phyloP scores from a whole-genome alignment of 1,284 basidiomycete species.

The Moesziomyces sp. region DNA sequence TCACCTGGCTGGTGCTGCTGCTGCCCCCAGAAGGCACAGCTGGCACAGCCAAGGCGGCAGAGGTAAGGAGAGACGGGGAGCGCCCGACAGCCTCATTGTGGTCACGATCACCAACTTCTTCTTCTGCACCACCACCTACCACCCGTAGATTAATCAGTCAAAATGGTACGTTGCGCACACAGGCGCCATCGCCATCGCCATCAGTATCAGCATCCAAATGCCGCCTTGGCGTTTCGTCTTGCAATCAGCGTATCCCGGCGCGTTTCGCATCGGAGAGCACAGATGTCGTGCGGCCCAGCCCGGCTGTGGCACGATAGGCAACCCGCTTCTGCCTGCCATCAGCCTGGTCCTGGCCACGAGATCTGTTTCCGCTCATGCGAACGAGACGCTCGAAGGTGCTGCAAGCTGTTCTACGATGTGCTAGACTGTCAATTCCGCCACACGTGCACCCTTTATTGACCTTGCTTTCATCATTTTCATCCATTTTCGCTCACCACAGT shows the following conservation, averaged over 20 bases:
- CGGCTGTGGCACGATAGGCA: background rate
- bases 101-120: constrained; percentile 11
- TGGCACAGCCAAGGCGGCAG: background rate
- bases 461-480: background rate
- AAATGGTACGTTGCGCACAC: constrained; percentile 33
- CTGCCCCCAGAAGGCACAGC: background rate
- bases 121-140: constrained; percentile 30
- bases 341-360: background rate
- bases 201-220: background rate
- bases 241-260: background rate
- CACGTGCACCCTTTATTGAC: background rate
- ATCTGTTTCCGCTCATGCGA: too few relatives aligned
- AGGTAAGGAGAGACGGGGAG: background rate
- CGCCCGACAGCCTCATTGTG: constrained; percentile 8
- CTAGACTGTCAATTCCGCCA: background rate
- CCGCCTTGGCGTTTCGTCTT: background rate
- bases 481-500: constrained; percentile 9
- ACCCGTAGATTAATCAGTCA: constrained; percentile 44
- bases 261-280: background rate
- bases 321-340: background rate
- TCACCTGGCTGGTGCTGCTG: constrained; percentile 7
- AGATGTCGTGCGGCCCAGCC: background rate
- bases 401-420: background rate
- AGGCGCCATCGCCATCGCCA: background rate
- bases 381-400: too few relatives aligned